Percentiles rank a stretch among this genome's conserved stretches.
Conservation (phyloP, 2,329 filamentous ascomycete species). For the Xylariales sp. region DNA sequence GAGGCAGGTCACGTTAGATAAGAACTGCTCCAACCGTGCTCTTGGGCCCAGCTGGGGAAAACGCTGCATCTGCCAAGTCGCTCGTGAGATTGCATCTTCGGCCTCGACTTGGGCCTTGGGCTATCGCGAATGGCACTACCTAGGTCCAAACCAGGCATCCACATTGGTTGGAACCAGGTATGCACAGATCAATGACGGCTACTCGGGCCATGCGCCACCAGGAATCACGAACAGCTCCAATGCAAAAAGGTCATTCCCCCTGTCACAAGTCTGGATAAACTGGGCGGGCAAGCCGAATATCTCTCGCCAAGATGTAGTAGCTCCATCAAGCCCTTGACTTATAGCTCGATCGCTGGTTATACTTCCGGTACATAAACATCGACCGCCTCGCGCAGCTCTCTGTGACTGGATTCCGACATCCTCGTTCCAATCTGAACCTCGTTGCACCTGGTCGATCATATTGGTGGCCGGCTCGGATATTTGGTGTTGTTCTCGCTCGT, state of each 20-base stretch:
- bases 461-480: not conserved
- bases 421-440: slow-evolving; percentile 2
- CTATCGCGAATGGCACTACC: not conserved
- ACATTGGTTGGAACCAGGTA: not conserved
- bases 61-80: slow-evolving; percentile 20
- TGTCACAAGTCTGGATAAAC: not conserved
- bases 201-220: not conserved
- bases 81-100: slow-evolving; percentile 23
- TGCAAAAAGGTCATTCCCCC: not conserved
- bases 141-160: not conserved
- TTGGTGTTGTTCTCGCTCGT: not conserved
- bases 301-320: slow-evolving; percentile 10
- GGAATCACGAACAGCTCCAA: not conserved
- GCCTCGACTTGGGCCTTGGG: slow-evolving; percentile 9
- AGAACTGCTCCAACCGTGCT: slow-evolving; percentile 24
- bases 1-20: slow-evolving; percentile 34
- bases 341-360: not conserved
- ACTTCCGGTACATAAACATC: not conserved
- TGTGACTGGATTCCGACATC: not conserved
- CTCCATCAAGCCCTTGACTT: not conserved
- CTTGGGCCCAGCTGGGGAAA: slow-evolving; percentile 7
- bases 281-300: not conserved
- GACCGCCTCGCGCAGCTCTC: not conserved
- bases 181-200: not conserved
- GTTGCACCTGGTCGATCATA: not conserved